phyloP scores from a whole-genome alignment of 108 stramenopile species.

The Craspedostauros australis region DNA sequence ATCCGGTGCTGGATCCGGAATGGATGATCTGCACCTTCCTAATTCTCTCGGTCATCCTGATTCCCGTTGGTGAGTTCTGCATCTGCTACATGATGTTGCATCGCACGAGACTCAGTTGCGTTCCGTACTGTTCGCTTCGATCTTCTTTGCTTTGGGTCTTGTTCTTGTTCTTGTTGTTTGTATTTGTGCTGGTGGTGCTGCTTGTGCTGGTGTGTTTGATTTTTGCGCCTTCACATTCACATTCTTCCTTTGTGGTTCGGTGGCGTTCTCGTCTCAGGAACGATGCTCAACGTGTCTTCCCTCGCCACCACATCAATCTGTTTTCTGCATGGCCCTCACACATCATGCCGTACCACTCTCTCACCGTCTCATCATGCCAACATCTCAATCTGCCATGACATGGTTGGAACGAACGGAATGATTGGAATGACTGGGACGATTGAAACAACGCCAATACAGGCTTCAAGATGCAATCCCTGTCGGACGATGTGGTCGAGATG shows the following conservation, averaged over 20 bases:
- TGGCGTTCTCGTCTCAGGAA: too few relatives aligned
- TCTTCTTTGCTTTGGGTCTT: neutral
- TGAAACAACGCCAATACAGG: too few relatives aligned
- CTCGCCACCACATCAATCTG: too few relatives aligned
- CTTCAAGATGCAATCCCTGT: conserved; percentile 42
- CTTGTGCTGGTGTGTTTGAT: neutral
- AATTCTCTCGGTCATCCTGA: conserved; percentile 72
- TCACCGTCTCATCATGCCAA: too few relatives aligned
- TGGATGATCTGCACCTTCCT: conserved; percentile 80
- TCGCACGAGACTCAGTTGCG: neutral
- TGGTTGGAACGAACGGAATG: too few relatives aligned
- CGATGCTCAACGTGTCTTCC: too few relatives aligned
- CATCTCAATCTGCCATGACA: too few relatives aligned
- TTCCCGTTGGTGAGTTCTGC: conserved; percentile 65
- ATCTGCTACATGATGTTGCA: neutral
- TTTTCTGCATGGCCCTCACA: too few relatives aligned
- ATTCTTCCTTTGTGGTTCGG: too few relatives aligned
- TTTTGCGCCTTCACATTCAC: too few relatives aligned
- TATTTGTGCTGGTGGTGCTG: neutral
- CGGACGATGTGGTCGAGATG: conserved; percentile 54
- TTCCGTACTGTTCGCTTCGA: neutral
- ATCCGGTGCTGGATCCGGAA: conserved; percentile 87
- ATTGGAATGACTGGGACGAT: too few relatives aligned
- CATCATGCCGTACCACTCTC: too few relatives aligned
- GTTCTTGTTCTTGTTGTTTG: neutral